phyloP scores from a whole-genome alignment of 1,139 yeast genomes.

The Kazachstania sp. region DNA sequence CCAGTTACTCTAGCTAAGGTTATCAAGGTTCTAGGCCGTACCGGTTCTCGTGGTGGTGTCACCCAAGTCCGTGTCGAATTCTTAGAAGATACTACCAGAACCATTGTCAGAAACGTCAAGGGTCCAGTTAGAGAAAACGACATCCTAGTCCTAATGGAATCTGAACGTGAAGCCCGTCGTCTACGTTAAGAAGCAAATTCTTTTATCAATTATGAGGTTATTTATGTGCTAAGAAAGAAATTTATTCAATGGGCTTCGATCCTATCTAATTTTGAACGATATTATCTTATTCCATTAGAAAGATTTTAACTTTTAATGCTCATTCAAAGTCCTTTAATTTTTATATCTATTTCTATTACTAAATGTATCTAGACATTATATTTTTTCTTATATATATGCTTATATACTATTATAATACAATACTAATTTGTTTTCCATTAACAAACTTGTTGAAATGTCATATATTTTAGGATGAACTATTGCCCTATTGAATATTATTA shows the following conservation, averaged over 20 bases:
- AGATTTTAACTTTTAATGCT: not conserved
- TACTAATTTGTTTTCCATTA: not conserved
- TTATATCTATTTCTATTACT: not conserved
- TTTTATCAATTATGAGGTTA: not conserved
- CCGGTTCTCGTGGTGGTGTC: conserved; percentile 99
- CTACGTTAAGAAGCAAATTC: conserved; percentile 37
- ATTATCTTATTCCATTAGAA: not conserved
- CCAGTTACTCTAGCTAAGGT: conserved; percentile 99
- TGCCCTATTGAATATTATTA: too few relatives aligned
- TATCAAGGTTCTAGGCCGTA: conserved; percentile 98
- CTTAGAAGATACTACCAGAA: conserved; percentile 96
- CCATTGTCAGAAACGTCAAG: conserved; percentile 98
- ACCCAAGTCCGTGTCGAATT: conserved; percentile 99
- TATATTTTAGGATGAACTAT: not conserved
- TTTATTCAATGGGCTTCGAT: not conserved
- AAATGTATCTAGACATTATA: not conserved
- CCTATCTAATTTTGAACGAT: not conserved
- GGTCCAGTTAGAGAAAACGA: conserved; percentile 99
- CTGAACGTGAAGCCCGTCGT: conserved; percentile 95
- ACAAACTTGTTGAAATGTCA: not conserved
- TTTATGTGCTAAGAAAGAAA: not conserved
- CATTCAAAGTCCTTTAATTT: not conserved
- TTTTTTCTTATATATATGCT: not conserved
- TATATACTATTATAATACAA: conserved; percentile 1
- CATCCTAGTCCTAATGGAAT: conserved; percentile 98